Evolutionary conservation across 1,284 basidiomycete species (phyloP).

Genomic region (Anthracocystis setariae): DNA sequence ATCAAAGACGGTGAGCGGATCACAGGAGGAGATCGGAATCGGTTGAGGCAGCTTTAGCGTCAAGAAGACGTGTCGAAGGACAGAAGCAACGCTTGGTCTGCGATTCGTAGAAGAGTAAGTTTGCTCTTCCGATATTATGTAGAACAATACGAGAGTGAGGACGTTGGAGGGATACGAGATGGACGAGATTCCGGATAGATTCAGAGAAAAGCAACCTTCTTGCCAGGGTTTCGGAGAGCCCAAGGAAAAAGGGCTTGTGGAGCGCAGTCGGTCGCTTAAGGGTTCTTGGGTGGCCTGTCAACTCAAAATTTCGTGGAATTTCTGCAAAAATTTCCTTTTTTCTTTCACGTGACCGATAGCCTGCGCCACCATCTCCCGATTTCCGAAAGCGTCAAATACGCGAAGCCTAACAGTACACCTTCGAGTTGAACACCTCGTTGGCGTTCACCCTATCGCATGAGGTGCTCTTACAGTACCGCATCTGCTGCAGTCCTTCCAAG

Average conservation of each 20-base stretch:
- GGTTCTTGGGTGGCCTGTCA: conserved; percentile 17
- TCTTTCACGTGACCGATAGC: conserved; percentile 19
- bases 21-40: neutral
- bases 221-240: neutral
- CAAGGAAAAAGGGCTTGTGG: conserved; percentile 4
- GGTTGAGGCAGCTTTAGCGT: neutral
- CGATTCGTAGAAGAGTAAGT: neutral
- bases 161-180: neutral
- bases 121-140: neutral
- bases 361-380: conserved; percentile 1
- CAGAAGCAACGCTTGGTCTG: neutral
- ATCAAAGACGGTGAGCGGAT: conserved; percentile 3
- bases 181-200: neutral
- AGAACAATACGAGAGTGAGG: neutral
- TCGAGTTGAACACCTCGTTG: no score
- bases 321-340: conserved; percentile 28
- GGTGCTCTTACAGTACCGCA: no score
- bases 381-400: conserved; percentile 1
- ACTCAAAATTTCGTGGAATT: conserved; percentile 27
- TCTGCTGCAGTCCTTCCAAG: no score
- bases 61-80: conserved; percentile 5
- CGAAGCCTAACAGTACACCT: neutral
- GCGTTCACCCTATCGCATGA: no score
- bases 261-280: conserved; percentile 11
- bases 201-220: neutral